Base-by-base conservation (phyloP, 2,329 filamentous ascomycete species). In the Aspergillus tamarii region DNA sequence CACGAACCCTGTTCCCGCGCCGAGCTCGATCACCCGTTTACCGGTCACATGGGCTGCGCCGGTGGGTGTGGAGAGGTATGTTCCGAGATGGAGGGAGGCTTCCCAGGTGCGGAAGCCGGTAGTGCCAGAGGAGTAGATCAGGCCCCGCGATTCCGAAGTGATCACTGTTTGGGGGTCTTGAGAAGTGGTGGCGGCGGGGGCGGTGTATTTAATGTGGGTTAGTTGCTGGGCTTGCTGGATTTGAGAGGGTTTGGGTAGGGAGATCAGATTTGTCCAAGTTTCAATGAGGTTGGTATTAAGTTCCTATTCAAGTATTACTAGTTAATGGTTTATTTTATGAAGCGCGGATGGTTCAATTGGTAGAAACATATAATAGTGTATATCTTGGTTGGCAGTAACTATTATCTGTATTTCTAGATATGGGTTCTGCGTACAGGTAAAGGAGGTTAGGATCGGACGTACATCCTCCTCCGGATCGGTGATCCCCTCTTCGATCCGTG, bases 381-480 rank as follows among this genome's bases (percentile, higher is more conserved):
- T 41, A 41, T 41, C 8, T 41, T 41, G 36, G 19, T n/a, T 41
- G 36, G 16, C 19, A 41, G 12, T 9, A 41, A 41, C 39, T n/a
- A 41, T 41, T 8, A 34, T 43, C 26, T 54, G 26, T 43, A 28
- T 43, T 46, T 28, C 23, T 26, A 61, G 52, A 63, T 50, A 53
- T 36, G 63, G 61, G 57, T 63, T 70, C 76, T 28, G 52, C 52
- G 74, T 90, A 52, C 48, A 52, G 48, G 28, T 21, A 14, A 28
- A 30, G 23, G 46, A 14, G 23, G 14, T 28, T 52, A 52, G 48
- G 16, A 52, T 52, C 48, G 28, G 48, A 52, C 48, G 28, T 52
- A 96, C 94, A 89, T 96, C 88, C 84, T 92, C 84, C 70, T 97
- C 91, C 78, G 93, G 94, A 76, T 97, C 88, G 62, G 87, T 84